Percentiles rank a stretch among this genome's conserved stretches.
These are phyloP conservation scores for Salvia miltiorrhiza DNA, from an alignment of 257 asterid genomes.

Conservation along the genomic window DNA sequence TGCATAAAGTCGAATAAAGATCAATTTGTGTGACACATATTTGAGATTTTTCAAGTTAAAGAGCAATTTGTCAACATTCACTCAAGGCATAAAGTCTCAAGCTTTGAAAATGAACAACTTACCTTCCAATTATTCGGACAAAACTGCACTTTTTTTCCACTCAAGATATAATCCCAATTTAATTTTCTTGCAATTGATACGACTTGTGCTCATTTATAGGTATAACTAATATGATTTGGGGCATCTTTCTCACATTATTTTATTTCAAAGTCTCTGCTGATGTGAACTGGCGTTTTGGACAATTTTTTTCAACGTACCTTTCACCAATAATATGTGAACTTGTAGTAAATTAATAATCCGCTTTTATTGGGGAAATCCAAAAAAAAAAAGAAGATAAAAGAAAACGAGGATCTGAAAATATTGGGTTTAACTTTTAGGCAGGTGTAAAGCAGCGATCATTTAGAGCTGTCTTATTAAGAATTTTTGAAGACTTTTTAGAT, in stretches of 20 bases:
- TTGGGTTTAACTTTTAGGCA: conserved; percentile 26
- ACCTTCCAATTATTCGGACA: conserved; percentile 25
- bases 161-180: background rate
- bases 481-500: conserved; percentile 24
- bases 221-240: conserved; percentile 14
- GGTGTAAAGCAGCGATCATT: conserved; percentile 20
- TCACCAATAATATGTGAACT: conserved; percentile 27
- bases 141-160: conserved; percentile 22
- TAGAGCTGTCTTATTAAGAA: conserved; percentile 13
- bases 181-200: conserved; percentile 19
- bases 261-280: conserved; percentile 30
- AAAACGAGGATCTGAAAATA: background rate
- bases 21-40: background rate
- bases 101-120: conserved; percentile 11
- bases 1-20: conserved; percentile 21
- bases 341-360: background rate
- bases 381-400: too few species aligned
- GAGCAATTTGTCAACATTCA: conserved; percentile 9
- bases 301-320: conserved; percentile 14
- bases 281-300: conserved; percentile 55
- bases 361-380: background rate
- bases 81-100: conserved; percentile 5
- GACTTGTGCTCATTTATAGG: conserved; percentile 29
- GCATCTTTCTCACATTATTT: conserved; percentile 3
- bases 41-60: background rate